Evolutionary conservation across 192 early-diverging fungal species (phyloP).

Genomic region (Allomyces macrogynus): DNA sequence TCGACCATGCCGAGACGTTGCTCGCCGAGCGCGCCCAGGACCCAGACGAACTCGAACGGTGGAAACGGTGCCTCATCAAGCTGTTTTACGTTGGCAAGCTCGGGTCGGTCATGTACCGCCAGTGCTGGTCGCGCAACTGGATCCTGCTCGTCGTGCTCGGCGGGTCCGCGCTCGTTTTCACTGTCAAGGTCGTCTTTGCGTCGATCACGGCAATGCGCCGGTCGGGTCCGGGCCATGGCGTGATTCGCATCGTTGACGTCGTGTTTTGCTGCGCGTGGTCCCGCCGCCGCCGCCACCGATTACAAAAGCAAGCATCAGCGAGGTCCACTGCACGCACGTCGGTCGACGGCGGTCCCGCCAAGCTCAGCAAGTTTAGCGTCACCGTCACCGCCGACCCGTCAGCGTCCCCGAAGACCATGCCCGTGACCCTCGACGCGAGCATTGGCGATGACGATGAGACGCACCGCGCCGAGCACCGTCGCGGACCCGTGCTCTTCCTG

Average conservation of each 20-base stretch:
- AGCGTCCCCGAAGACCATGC: no score
- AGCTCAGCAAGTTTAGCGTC: no score
- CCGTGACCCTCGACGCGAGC: no score
- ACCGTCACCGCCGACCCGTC: no score
- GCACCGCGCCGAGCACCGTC: background rate
- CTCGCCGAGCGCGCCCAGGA: no score
- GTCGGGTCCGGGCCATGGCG: background rate
- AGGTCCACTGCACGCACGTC: no score
- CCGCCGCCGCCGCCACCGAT: no score
- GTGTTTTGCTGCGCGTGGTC: no score
- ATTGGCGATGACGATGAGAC: background rate
- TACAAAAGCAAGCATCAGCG: no score
- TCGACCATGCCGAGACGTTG: background rate
- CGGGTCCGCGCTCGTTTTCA: background rate
- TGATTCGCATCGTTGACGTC: no score
- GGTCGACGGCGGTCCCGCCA: no score
- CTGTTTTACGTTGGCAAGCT: background rate
- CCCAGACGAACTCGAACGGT: no score
- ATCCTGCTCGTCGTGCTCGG: background rate
- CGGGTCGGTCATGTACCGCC: background rate
- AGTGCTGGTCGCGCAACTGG: background rate
- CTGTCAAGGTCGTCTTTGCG: background rate
- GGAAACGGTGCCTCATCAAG: background rate
- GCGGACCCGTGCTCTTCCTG: background rate
- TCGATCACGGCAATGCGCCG: background rate